These are phyloP conservation scores for Boletus reticuloceps DNA, from an alignment of 768 basidiomycete genomes.

Conservation along the genomic window DNA sequence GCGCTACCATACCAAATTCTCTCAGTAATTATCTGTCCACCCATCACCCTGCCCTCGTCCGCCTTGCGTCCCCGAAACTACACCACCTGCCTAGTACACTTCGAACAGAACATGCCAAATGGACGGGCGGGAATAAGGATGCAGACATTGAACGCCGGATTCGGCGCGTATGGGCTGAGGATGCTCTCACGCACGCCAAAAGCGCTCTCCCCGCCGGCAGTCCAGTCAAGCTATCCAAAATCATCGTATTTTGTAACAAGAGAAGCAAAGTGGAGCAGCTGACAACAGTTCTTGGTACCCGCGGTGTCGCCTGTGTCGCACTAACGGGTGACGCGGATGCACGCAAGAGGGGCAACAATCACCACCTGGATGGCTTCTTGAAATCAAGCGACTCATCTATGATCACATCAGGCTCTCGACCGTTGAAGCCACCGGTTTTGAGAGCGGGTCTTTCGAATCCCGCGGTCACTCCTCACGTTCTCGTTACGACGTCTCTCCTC, in stretches of 20 bases:
- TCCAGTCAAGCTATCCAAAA: constrained; percentile 49
- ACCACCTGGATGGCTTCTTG: constrained; percentile 76
- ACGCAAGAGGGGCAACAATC: constrained; percentile 67
- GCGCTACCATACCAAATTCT: constrained; percentile 83
- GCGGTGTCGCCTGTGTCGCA: constrained; percentile 60
- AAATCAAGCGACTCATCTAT: constrained; percentile 18
- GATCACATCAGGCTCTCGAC: not conserved
- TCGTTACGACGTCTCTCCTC: constrained; percentile 88
- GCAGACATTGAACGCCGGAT: constrained; percentile 78
- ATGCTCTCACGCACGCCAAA: constrained; percentile 39
- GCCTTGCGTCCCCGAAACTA: constrained; percentile 77
- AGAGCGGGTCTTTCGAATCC: constrained; percentile 20
- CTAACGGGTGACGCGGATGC: constrained; percentile 62
- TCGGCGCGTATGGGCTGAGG: constrained; percentile 71
- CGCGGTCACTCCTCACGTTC: constrained; percentile 53
- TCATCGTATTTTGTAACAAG: constrained; percentile 85
- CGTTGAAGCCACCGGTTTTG: constrained; percentile 1
- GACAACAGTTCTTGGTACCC: constrained; percentile 52
- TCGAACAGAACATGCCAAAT: constrained; percentile 67
- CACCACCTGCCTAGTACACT: constrained; percentile 75
- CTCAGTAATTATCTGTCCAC: constrained; percentile 62
- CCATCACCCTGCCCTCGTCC: constrained; percentile 60
- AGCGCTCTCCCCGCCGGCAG: constrained; percentile 15
- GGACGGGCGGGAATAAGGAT: constrained; percentile 78
- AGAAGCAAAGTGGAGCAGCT: constrained; percentile 64